Conservation (phyloP, 306 rosid genomes). For the Sindora glabra region DNA sequence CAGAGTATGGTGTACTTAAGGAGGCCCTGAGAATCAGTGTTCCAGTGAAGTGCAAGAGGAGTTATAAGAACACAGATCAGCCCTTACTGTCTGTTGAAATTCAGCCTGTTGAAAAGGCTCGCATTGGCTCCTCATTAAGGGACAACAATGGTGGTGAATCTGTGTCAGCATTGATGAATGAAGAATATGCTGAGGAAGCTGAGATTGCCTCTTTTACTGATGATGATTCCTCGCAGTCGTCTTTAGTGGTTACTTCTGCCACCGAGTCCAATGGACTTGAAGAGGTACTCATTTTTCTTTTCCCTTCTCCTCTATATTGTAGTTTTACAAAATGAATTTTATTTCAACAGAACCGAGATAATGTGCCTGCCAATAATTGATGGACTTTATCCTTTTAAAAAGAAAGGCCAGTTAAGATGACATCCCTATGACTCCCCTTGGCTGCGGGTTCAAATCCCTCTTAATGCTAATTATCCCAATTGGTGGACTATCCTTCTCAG, state of each 20-base stretch:
- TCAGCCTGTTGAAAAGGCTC: conserved; percentile 57
- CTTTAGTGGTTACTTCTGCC: conserved; percentile 38
- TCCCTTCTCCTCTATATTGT: background rate
- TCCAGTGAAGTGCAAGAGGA: conserved; percentile 76
- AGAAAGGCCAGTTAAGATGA: no score
- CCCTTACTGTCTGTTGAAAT: conserved; percentile 57
- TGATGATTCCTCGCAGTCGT: conserved; percentile 91
- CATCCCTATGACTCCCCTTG: no score
- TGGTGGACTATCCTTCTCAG: no score
- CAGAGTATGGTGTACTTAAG: conserved; percentile 69
- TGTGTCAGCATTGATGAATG: conserved; percentile 55
- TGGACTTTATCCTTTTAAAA: no score
- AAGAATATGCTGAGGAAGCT: conserved; percentile 70
- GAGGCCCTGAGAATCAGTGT: conserved; percentile 44
- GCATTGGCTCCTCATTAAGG: conserved; percentile 30
- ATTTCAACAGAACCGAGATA: background rate
- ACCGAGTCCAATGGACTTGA: conserved; percentile 29
- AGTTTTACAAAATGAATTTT: background rate
- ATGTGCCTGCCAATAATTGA: no score
- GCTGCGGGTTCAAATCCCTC: no score
- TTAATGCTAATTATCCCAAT: no score
- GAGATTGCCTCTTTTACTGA: conserved; percentile 70
- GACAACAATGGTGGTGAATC: conserved; percentile 52
- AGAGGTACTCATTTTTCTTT: conserved; percentile 45
- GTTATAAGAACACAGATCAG: conserved; percentile 67